Conservation (phyloP, 257 asterid species). For the Solanum ossicruentum region DNA sequence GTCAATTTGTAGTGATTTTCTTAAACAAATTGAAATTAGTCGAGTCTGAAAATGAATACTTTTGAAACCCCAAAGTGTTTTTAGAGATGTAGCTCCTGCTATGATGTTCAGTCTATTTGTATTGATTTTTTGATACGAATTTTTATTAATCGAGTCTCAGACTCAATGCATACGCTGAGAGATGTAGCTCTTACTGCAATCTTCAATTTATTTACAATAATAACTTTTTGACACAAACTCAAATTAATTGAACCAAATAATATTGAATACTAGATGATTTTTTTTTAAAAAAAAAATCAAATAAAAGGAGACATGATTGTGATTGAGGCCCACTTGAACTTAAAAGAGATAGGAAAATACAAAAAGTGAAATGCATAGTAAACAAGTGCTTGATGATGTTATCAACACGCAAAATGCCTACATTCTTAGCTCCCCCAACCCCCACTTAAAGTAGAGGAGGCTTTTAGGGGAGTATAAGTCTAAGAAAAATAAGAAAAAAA, state of each 20-base stretch:
- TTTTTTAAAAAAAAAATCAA: background rate
- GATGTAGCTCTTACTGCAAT: background rate
- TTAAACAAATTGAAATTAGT: background rate
- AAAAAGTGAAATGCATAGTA: background rate
- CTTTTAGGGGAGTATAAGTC: background rate
- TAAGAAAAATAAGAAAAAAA: background rate
- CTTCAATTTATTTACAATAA: background rate
- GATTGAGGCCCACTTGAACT: background rate
- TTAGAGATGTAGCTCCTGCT: background rate
- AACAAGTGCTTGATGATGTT: background rate
- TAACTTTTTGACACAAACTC: fast-evolving
- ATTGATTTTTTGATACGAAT: too few relatives aligned
- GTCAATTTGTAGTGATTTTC: background rate
- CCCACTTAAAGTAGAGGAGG: background rate
- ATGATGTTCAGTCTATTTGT: background rate
- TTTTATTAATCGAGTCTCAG: background rate
- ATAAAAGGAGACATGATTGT: background rate
- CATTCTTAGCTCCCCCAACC: background rate
- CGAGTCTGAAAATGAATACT: background rate
- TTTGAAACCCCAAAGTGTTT: background rate
- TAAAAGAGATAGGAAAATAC: background rate
- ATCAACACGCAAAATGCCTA: background rate
- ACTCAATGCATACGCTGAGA: background rate
- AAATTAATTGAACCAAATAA: background rate
- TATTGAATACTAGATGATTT: background rate